Base-by-base conservation (phyloP, 2,329 filamentous ascomycete species). In the Fusarium duplospermum region DNA sequence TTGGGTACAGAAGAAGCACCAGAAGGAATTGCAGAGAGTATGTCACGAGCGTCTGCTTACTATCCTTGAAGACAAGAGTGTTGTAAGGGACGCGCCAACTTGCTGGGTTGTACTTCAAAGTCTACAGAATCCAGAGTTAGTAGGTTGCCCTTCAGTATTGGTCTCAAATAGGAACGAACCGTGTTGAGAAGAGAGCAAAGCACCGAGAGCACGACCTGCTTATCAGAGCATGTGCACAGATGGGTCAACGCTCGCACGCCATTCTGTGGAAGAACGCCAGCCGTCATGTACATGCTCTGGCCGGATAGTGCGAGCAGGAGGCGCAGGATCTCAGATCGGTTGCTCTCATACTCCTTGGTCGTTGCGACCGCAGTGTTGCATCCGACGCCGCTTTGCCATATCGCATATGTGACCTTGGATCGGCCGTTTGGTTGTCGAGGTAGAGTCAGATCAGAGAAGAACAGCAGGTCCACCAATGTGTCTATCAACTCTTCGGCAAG, bases 321-420 rank as follows among this genome's bases (percentile, higher is more conserved):
- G 24, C 96, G 91, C 77, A 98, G 83, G 33, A 98, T 93, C 83
- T 99, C 96, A 74, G 93, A 95, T 68, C 96, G 91, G 82, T 98
- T 98, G 84, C 89, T 97, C 84, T 99, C 96, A 67, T 94, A 93
- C 78, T 98, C 95, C 82, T 94, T 97, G 62, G 92, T 98, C 4
- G 95, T 96, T 11, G 92, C 92, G 76, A 97, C 91, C 6, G 95
- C 91, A 18, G 93, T 94, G 82, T 98, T 97, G 86, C 96, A 98
- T 16, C 96, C 96, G 33, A 99, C 96, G 57, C 96, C 96, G 80
- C 94, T 98, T 84, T 98, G 95, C 96, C 96, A 99, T 81, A 99
- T 98, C 63, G 94, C 93, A 83, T 96, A 98, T 9, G 93, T 93
- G 65, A 98, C 93, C 81, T 96, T 97, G 72, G 89, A 89, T 79